Evolutionary conservation across 805 yeast species (phyloP), one percentile per base, ranked within the genome.

Genomic region (Cyberlindnera meyerae): DNA sequence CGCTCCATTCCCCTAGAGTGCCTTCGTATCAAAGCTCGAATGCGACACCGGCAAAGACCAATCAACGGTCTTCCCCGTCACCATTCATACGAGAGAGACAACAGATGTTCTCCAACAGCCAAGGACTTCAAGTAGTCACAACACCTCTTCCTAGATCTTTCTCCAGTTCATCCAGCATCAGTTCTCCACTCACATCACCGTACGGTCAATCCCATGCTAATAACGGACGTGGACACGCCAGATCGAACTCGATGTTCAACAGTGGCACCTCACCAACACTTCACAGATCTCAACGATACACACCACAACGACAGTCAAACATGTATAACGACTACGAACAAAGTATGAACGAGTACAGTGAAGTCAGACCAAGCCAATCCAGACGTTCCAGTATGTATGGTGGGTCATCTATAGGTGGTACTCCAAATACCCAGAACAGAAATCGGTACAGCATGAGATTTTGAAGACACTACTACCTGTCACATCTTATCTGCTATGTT

Each of bases 91-190:
- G 29, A 25, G 24, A 8, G 11, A 18, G 20, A 21, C 18, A 30
- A n/a, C n/a, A n/a, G n/a, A n/a, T n/a, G n/a, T n/a, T n/a, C 13
- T 18, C 36, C 4, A 16, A 31, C 13, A 34, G 24, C 9, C 27
- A 27, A 5, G 33, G 29, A 5, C 24, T 39, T 3, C 36, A 39
- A 3, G 39, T 35, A 14, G 32, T 37, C 33, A 34, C 30, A n/a
- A 37, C 51, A 0, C 40, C 45, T 7, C 25, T 47, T 3, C 48
- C 48, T 9, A 34, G 48, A 11, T 42, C 51, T 0, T 42, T 47
- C 28, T 44, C 51, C n/a, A 14, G 14, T 21, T 29, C 20, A 20
- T 7, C 5, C 15, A 11, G 5, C 29, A 6, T n/a, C 33, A 27
- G 13, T 26, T 18, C 22, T 7, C 22, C 22, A 20, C 7, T 20